These are phyloP conservation scores for Penicillium bialowiezense DNA, from an alignment of 495 filamentous ascomycete genomes.

Conservation along the genomic window DNA sequence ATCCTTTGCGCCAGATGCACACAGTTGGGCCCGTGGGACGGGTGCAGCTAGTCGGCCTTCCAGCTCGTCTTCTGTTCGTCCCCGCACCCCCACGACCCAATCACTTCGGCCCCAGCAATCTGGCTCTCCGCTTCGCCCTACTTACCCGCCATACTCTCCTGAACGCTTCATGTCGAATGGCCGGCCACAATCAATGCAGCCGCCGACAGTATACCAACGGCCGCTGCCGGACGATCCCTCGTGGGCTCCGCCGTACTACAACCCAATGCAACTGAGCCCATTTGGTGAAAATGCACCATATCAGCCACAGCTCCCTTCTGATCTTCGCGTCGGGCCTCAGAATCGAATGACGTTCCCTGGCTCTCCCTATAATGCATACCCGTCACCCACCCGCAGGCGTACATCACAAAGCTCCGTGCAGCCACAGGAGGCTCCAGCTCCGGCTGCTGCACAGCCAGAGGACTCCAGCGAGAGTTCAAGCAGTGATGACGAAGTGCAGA, in stretches of 20 bases:
- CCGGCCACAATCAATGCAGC: constrained; percentile 29
- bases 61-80: constrained; percentile 33
- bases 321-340: constrained; percentile 28
- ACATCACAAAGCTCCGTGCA: constrained; percentile 6
- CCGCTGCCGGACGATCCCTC: constrained; percentile 46
- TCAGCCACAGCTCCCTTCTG: constrained; percentile 29
- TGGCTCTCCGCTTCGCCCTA: constrained; percentile 32
- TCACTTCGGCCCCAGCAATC: constrained; percentile 36
- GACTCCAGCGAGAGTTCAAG: constrained; percentile 22
- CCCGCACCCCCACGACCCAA: constrained; percentile 39
- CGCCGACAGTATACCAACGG: constrained; percentile 24
- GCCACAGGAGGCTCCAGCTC: constrained; percentile 6
- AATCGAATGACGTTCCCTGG: constrained; percentile 21
- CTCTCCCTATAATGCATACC: constrained; percentile 11
- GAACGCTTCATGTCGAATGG: constrained; percentile 30
- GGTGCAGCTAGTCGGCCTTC: constrained; percentile 20
- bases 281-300: constrained; percentile 32
- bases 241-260: constrained; percentile 44
- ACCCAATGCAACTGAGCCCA: constrained; percentile 27
- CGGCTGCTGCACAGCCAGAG: constrained; percentile 14
- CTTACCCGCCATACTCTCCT: constrained; percentile 23
- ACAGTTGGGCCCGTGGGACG: constrained; percentile 21
- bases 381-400: constrained; percentile 7
- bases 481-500: constrained; percentile 33
- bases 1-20: constrained; percentile 19